These are phyloP conservation scores for Ogataea hybrid DNA, from an alignment of 1,139 yeast species.

Conservation along the genomic window DNA sequence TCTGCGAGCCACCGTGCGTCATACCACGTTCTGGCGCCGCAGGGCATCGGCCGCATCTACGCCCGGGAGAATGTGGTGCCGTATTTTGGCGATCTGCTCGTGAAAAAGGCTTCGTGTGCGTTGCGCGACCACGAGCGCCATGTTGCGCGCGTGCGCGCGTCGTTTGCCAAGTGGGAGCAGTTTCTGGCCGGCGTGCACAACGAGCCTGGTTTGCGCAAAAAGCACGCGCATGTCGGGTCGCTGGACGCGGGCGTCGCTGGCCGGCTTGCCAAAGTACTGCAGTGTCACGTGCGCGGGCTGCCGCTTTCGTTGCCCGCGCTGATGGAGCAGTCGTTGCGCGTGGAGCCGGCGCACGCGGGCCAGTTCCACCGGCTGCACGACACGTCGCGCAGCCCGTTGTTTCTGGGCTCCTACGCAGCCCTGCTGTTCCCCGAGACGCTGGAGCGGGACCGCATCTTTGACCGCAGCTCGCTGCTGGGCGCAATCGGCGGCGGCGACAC, in stretches of 20 bases:
- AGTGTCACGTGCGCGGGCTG: constrained; percentile 34
- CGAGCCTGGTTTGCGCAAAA: constrained; percentile 7
- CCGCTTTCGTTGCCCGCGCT: constrained; percentile 33
- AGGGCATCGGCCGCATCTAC: constrained; percentile 78
- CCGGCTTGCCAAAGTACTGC: constrained; percentile 36
- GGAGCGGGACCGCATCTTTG: constrained; percentile 54
- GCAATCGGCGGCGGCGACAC: constrained; percentile 40
- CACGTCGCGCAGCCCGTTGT: constrained; percentile 45
- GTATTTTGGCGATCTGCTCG: constrained; percentile 79
- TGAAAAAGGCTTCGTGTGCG: constrained; percentile 41
- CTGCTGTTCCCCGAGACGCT: constrained; percentile 55
- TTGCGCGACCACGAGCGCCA: constrained; percentile 62
- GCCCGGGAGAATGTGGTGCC: constrained; percentile 83
- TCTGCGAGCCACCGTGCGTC: constrained; percentile 43
- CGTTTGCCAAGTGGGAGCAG: constrained; percentile 80
- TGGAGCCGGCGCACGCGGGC: constrained; percentile 47
- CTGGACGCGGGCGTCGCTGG: constrained; percentile 32
- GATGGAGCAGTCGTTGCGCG: constrained; percentile 41
- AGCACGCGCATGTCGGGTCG: constrained; percentile 13
- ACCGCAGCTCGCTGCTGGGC: constrained; percentile 47
- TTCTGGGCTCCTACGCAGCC: constrained; percentile 59
- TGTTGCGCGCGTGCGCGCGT: constrained; percentile 67
- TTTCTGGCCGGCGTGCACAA: constrained; percentile 44
- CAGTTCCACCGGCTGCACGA: constrained; percentile 40
- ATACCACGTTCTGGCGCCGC: constrained; percentile 82